Evolutionary conservation across 1,284 basidiomycete genomes (phyloP).

Genomic region (Irpex sp.): DNA sequence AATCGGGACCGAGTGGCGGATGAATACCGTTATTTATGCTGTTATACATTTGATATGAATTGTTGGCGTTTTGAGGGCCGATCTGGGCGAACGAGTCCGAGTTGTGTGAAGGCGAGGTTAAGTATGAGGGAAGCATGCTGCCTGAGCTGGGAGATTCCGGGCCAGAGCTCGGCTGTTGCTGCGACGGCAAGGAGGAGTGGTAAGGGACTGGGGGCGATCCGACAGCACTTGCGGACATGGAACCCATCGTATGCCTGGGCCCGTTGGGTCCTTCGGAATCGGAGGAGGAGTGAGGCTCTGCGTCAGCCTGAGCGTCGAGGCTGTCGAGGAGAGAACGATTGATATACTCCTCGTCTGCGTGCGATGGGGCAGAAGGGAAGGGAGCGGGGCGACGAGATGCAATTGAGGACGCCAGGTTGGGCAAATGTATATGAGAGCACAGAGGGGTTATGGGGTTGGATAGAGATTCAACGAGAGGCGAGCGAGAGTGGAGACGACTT

Average conservation of each 20-base stretch:
- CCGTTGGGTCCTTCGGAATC: slow-evolving; percentile 48
- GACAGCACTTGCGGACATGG: slow-evolving; percentile 45
- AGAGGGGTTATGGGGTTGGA: slow-evolving; percentile 18
- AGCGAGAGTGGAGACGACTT: slow-evolving; percentile 23
- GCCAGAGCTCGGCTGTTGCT: slow-evolving; percentile 36
- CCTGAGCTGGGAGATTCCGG: slow-evolving; percentile 47
- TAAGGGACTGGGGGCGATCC: slow-evolving; percentile 54
- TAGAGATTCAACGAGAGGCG: slow-evolving; percentile 18
- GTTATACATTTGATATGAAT: slow-evolving; percentile 42
- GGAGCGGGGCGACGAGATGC: slow-evolving; percentile 32
- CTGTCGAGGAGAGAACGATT: slow-evolving; percentile 78
- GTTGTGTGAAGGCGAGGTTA: slow-evolving; percentile 32
- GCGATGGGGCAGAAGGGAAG: slow-evolving; percentile 33
- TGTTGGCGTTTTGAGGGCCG: slow-evolving; percentile 19
- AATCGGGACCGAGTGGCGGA: slow-evolving; percentile 32
- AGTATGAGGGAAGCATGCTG: slow-evolving; percentile 29
- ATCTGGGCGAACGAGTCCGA: slow-evolving; percentile 28
- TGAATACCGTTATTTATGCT: slow-evolving; percentile 34
- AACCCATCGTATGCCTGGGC: slow-evolving; percentile 38
- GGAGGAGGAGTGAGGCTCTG: slow-evolving; percentile 56
- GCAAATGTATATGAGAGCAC: slow-evolving; percentile 31
- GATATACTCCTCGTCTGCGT: slow-evolving; percentile 75
- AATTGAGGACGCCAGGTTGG: slow-evolving; percentile 63
- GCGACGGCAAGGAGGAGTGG: slow-evolving; percentile 44
- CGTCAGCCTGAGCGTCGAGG: slow-evolving; percentile 75